phyloP scores from a whole-genome alignment of 768 basidiomycete species.

The Scleroderma citrinum region DNA sequence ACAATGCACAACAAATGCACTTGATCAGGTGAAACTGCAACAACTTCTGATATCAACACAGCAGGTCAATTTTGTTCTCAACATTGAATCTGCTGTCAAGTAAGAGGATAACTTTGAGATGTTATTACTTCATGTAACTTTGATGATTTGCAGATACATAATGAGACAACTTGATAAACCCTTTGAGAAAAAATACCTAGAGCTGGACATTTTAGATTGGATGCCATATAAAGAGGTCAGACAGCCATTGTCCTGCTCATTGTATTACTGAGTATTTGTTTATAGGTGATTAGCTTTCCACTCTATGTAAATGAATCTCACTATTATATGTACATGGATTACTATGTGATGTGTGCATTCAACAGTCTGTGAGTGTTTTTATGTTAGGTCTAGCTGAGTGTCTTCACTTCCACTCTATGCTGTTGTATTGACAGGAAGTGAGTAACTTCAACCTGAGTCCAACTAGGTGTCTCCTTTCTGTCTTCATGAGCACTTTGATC shows the following conservation, averaged over 20 bases:
- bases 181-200: too few relatives aligned
- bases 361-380: background rate
- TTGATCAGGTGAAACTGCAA: background rate
- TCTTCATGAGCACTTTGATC: background rate
- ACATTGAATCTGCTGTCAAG: background rate
- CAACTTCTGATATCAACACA: background rate
- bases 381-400: background rate
- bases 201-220: too few relatives aligned
- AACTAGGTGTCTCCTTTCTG: background rate
- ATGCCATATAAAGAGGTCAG: background rate
- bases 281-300: background rate
- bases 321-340: too few relatives aligned
- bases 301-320: too few relatives aligned
- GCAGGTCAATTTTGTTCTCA: background rate
- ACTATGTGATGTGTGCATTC: too few relatives aligned
- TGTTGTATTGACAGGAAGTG: background rate
- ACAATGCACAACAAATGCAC: background rate
- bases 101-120: background rate
- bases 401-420: background rate
- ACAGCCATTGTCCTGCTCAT: background rate
- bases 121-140: too few relatives aligned
- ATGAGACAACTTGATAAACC: too few relatives aligned
- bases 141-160: too few relatives aligned
- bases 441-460: background rate
- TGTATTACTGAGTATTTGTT: background rate